A percentile compares a stretch with the other conserved stretches of the same genome.
Evolutionary conservation across 2,329 filamentous ascomycete species (phyloP).

Genomic region (Colletotrichum phormii): DNA sequence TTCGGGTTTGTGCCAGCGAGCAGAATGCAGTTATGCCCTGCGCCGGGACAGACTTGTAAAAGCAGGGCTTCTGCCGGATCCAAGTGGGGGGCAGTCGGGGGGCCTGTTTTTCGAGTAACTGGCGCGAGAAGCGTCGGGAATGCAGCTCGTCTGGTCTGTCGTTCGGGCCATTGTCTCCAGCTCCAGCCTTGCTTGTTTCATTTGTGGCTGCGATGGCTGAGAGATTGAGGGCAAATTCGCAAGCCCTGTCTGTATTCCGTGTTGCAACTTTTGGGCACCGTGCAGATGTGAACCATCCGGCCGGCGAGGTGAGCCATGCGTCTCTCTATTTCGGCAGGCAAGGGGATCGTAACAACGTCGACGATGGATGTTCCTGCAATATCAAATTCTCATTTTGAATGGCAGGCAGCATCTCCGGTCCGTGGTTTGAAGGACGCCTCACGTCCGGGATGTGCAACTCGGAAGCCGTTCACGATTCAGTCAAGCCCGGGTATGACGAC

Average conservation of each 20-base stretch:
- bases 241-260: neutral
- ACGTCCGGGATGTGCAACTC: constrained; percentile 28
- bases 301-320: constrained; percentile 26
- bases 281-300: neutral
- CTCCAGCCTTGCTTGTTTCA: constrained; percentile 36
- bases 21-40: constrained; percentile 1
- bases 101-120: constrained; percentile 19
- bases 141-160: constrained; percentile 30
- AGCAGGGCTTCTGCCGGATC: constrained; percentile 27
- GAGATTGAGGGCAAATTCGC: neutral
- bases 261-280: neutral
- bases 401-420: constrained; percentile 9
- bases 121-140: constrained; percentile 35
- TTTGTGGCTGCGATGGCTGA: constrained; percentile 12
- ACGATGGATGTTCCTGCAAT: constrained; percentile 29
- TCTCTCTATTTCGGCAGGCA: constrained; percentile 33
- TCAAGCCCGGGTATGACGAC: constrained; percentile 25
- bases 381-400: constrained; percentile 4
- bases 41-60: neutral
- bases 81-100: constrained; percentile 9
- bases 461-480: constrained; percentile 30
- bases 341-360: constrained; percentile 17
- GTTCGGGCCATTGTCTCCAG: constrained; percentile 18
- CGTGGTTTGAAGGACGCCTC: constrained; percentile 33
- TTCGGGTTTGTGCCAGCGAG: neutral